Percentiles rank a stretch among this genome's conserved stretches.
Conservation (phyloP, 2,329 filamentous ascomycete genomes). For the Paecilomyces sp. region DNA sequence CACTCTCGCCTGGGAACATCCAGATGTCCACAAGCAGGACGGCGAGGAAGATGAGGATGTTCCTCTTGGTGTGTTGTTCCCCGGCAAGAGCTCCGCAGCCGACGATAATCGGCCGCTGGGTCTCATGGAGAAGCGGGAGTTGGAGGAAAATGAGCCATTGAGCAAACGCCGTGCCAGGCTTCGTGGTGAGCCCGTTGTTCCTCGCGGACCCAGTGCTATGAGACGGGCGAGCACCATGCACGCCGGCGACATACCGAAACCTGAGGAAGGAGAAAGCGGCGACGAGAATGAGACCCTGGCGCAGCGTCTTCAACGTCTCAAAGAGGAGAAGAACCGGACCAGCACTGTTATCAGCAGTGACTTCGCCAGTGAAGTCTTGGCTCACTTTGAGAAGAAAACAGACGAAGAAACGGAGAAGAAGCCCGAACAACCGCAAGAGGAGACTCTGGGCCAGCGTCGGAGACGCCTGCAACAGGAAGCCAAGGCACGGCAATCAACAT, state of each 20-base stretch:
- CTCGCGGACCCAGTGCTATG: conserved; percentile 12
- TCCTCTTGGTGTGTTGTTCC: conserved; percentile 74
- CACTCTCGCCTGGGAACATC: conserved; percentile 79
- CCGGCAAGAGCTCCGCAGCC: conserved; percentile 31
- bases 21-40: conserved; percentile 32
- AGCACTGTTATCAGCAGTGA: conserved; percentile 27
- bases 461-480: conserved; percentile 38
- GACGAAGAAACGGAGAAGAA: conserved; percentile 15
- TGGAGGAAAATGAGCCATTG: conserved; percentile 89
- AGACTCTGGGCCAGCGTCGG: conserved; percentile 41
- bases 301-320: conserved; percentile 36
- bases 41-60: conserved; percentile 73
- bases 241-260: conserved; percentile 18
- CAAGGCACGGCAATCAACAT: conserved; percentile 9
- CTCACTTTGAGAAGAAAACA: conserved; percentile 29
- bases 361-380: conserved; percentile 38
- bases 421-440: conserved; percentile 26
- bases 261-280: conserved; percentile 21
- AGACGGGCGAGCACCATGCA: conserved; percentile 29
- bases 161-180: conserved; percentile 69
- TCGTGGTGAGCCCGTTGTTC: conserved; percentile 48
- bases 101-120: conserved; percentile 36
- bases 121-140: conserved; percentile 60
- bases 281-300: conserved; percentile 40
- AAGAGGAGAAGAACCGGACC: conserved; percentile 23